These are phyloP conservation scores for Camellia lanceoleosa DNA, from an alignment of 148 eudicot genomes.

Conservation along the genomic window DNA sequence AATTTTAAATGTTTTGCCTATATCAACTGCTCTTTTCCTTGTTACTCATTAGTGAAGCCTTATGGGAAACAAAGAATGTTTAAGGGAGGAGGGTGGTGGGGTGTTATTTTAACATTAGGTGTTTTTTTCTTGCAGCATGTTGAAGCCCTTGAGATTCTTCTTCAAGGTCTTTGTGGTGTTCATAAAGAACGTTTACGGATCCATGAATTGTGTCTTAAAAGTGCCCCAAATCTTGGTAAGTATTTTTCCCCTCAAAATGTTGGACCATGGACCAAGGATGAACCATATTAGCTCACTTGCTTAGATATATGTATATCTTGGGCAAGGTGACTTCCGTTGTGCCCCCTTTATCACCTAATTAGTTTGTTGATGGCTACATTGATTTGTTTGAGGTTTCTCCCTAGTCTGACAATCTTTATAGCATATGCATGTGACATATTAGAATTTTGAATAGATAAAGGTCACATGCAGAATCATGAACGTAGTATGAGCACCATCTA, in stretches of 20 bases:
- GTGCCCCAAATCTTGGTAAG: constrained; percentile 78
- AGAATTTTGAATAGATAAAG: not conserved
- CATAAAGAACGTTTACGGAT: constrained; percentile 64
- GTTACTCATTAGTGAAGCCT: not conserved
- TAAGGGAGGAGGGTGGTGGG: not conserved
- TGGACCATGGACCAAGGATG: not conserved
- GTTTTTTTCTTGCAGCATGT: constrained; percentile 58
- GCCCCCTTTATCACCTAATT: not conserved
- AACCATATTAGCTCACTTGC: not conserved
- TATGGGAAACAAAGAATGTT: not conserved
- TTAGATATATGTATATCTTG: not conserved
- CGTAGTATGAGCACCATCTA: not conserved
- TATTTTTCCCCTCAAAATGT: not conserved
- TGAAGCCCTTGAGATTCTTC: constrained; percentile 95
- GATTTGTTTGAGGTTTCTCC: not conserved
- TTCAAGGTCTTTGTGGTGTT: constrained; percentile 88
- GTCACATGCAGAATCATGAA: too few relatives aligned
- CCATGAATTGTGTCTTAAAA: constrained; percentile 85
- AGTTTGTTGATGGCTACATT: not conserved
- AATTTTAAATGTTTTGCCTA: not conserved
- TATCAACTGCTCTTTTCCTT: not conserved
- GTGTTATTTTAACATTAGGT: not conserved
- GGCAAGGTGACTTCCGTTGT: not conserved
- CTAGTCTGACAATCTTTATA: too few relatives aligned
- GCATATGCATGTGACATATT: not conserved